phyloP scores from a whole-genome alignment of 2,329 filamentous ascomycete genomes.

The Graphiopsis chlorocephala region DNA sequence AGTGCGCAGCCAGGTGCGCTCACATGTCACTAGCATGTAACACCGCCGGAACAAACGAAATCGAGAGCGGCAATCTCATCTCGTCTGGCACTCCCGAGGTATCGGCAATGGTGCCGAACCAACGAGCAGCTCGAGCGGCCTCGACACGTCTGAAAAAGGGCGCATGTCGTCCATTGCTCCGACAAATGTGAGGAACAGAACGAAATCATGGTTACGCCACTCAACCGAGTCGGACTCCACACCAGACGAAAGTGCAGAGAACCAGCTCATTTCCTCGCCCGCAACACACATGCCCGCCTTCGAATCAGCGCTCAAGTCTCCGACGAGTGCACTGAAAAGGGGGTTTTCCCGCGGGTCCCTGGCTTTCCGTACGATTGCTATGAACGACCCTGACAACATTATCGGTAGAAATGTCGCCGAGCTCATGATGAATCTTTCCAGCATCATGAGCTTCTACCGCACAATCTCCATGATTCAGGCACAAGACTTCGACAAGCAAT shows the following conservation, averaged over 20 bases:
- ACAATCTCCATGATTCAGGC: neutral
- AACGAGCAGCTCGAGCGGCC: neutral
- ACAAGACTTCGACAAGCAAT: slow-evolving; percentile 1
- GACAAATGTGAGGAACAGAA: neutral
- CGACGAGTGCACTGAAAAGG: neutral
- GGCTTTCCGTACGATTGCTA: neutral
- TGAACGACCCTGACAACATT: neutral
- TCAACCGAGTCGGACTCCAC: neutral
- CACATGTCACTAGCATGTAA: neutral
- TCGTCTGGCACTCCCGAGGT: neutral
- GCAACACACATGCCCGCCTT: neutral
- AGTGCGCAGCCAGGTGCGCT: slow-evolving; percentile 1
- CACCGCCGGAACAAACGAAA: neutral
- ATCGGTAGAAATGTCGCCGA: neutral
- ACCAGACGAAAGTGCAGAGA: neutral
- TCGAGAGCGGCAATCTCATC: neutral
- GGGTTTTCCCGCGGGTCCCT: neutral
- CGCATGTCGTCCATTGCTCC: neutral
- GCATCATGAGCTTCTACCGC: slow-evolving; percentile 6
- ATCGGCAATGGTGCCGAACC: neutral
- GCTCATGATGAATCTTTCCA: neutral
- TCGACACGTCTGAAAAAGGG: neutral
- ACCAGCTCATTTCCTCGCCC: neutral
- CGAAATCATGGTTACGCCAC: neutral
- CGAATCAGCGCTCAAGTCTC: neutral